These are phyloP conservation scores for Leucaena leucocephala DNA, from an alignment of 306 rosid species.

Conservation along the genomic window DNA sequence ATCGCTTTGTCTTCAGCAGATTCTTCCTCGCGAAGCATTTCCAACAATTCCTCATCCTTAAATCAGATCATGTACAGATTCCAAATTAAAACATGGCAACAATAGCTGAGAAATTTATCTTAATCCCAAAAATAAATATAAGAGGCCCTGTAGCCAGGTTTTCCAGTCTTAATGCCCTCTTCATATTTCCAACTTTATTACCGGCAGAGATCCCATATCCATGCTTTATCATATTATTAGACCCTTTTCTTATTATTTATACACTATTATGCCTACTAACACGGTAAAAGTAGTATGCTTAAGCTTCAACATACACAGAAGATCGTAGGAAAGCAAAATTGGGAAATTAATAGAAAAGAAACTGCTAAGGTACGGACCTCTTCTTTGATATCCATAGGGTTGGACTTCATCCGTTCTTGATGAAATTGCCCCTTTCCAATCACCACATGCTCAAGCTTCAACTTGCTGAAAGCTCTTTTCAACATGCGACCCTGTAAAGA, in stretches of 20 bases:
- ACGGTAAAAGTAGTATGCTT: background rate
- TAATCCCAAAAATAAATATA: background rate
- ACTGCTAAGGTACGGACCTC: constrained; percentile 61
- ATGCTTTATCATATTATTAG: background rate
- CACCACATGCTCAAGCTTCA: constrained; percentile 96
- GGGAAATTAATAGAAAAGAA: constrained; percentile 19
- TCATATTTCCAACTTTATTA: background rate
- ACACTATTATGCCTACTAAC: background rate
- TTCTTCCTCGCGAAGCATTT: constrained; percentile 74
- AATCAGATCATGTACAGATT: constrained; percentile 23
- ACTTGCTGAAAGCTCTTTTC: constrained; percentile 93
- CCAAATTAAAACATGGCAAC: constrained; percentile 20
- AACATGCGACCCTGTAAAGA: constrained; percentile 83
- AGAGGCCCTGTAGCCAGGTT: background rate
- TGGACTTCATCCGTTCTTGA: constrained; percentile 61
- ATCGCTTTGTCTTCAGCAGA: constrained; percentile 80
- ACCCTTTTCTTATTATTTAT: background rate
- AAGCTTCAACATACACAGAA: background rate
- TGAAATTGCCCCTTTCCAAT: constrained; percentile 94
- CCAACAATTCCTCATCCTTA: constrained; percentile 74
- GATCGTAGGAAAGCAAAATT: background rate
- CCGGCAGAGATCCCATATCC: background rate
- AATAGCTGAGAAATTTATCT: background rate
- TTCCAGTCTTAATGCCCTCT: background rate
- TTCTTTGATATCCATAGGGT: constrained; percentile 42